Percentiles rank a stretch among this genome's conserved stretches.
Conservation (phyloP, 495 filamentous ascomycete species). For the Gamarada debralockiae region DNA sequence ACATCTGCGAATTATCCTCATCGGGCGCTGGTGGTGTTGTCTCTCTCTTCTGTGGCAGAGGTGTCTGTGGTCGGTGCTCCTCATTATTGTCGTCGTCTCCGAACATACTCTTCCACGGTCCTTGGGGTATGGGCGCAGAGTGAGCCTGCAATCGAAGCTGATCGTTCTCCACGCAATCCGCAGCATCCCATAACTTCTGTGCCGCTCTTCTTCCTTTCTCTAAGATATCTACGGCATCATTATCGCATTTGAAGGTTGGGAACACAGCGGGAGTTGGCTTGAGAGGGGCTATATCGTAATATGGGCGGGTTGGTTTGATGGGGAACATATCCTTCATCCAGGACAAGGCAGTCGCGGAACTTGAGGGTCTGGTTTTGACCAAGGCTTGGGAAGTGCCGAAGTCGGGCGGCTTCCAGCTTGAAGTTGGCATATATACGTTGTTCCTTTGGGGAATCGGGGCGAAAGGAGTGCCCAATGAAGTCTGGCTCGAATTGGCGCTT, state of each 20-base stretch:
- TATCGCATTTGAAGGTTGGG: conserved; percentile 5
- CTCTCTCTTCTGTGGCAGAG: conserved; percentile 6
- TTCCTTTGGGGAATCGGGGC: conserved; percentile 2
- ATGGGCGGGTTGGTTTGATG: conserved; percentile 1
- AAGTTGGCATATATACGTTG: background rate
- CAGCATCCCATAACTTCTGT: conserved; percentile 4
- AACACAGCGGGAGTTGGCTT: conserved; percentile 8
- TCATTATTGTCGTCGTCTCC: background rate
- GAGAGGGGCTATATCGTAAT: conserved; percentile 6
- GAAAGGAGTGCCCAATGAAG: background rate
- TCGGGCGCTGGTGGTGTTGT: conserved; percentile 1
- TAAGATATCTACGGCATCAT: conserved; percentile 12
- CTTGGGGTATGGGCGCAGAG: conserved; percentile 16
- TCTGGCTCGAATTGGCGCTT: conserved; percentile 5
- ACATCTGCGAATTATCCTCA: background rate
- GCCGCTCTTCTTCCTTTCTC: conserved; percentile 6
- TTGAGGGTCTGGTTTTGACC: background rate
- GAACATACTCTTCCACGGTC: background rate
- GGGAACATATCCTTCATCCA: background rate
- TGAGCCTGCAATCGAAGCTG: background rate
- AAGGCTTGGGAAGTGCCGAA: background rate
- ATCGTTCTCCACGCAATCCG: background rate
- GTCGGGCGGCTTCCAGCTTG: background rate
- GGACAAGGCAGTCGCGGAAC: background rate
- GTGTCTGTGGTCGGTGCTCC: background rate